Percentiles rank a stretch among this genome's conserved stretches.
Conservation (phyloP, 129 eudicot species). For the Centrapalus pauciflorus region DNA sequence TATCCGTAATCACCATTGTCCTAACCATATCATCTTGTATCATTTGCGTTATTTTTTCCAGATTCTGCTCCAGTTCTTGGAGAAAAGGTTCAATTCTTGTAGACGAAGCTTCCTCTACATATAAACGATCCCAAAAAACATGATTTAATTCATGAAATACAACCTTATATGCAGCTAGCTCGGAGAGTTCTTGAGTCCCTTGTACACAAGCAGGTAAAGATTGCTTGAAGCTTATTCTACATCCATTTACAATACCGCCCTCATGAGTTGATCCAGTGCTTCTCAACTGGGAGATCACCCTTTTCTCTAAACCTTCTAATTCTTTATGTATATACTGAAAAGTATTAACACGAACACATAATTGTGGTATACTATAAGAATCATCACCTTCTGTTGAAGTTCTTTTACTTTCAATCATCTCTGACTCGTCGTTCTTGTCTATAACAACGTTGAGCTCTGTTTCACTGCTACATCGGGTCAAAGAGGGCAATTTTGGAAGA, state of each 20-base stretch:
- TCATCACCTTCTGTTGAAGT: conserved; percentile 34
- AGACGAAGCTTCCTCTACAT: conserved; percentile 45
- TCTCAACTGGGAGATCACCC: conserved; percentile 40
- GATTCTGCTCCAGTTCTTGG: conserved; percentile 60
- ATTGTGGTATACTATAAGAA: conserved; percentile 38
- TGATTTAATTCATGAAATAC: conserved; percentile 61
- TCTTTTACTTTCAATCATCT: conserved; percentile 35
- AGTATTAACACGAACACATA: conserved; percentile 75
- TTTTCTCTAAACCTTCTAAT: conserved; percentile 46
- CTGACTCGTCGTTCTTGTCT: conserved; percentile 57
- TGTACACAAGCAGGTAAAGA: conserved; percentile 57
- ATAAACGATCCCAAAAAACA: conserved; percentile 56
- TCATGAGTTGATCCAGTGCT: conserved; percentile 34
- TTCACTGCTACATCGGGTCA: conserved; percentile 63
- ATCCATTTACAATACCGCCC: conserved; percentile 28
- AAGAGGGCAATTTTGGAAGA: conserved; percentile 59
- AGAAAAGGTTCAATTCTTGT: conserved; percentile 77
- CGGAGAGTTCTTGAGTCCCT: conserved; percentile 62
- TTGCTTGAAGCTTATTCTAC: conserved; percentile 40
- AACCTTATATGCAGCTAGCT: conserved; percentile 58
- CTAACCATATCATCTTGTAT: conserved; percentile 63
- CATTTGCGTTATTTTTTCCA: conserved; percentile 51
- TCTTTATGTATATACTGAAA: conserved; percentile 56
- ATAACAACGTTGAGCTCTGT: conserved; percentile 59
- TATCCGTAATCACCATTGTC: conserved; percentile 62